Percentiles rank a stretch among this genome's conserved stretches.
Conservation (phyloP, 768 basidiomycete species). For the Tylopilus intermedius region DNA sequence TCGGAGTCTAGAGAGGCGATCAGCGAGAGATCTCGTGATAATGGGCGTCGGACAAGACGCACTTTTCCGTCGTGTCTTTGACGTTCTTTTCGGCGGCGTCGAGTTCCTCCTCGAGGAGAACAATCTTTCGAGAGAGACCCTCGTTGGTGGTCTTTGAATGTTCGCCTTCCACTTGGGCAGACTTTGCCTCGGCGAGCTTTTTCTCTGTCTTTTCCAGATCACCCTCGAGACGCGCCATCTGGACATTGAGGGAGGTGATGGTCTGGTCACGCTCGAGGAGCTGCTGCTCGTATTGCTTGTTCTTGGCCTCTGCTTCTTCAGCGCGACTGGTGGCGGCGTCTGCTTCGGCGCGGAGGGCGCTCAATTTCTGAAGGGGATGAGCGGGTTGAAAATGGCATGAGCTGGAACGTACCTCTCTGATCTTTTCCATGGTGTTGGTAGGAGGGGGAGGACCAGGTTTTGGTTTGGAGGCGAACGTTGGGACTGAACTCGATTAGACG, state of each 20-base stretch:
- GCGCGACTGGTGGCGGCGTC: constrained; percentile 78
- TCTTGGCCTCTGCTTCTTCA: constrained; percentile 79
- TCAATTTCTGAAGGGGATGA: constrained; percentile 56
- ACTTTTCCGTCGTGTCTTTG: constrained; percentile 97
- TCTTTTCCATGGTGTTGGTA: constrained; percentile 40
- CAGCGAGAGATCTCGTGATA: constrained; percentile 17
- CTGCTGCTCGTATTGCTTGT: constrained; percentile 69
- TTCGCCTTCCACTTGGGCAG: constrained; percentile 61
- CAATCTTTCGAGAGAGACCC: constrained; percentile 73
- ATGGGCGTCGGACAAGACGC: constrained; percentile 30
- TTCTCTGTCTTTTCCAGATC: constrained; percentile 70
- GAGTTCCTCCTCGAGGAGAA: constrained; percentile 90
- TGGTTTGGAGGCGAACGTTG: constrained; percentile 4
- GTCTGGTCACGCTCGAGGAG: constrained; percentile 83
- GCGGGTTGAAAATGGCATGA: neutral
- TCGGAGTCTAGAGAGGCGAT: constrained; percentile 57
- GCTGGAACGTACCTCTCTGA: constrained; percentile 36
- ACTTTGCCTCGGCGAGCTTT: constrained; percentile 63
- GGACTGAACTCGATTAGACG: constrained; percentile 23
- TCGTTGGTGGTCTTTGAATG: constrained; percentile 68
- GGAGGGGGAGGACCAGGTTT: neutral
- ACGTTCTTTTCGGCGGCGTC: constrained; percentile 94
- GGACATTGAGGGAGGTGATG: constrained; percentile 58
- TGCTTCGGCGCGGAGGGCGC: constrained; percentile 73
- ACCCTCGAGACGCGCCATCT: neutral